phyloP scores from a whole-genome alignment of 139 green algal genomes.

The Coccomyxa sp. region DNA sequence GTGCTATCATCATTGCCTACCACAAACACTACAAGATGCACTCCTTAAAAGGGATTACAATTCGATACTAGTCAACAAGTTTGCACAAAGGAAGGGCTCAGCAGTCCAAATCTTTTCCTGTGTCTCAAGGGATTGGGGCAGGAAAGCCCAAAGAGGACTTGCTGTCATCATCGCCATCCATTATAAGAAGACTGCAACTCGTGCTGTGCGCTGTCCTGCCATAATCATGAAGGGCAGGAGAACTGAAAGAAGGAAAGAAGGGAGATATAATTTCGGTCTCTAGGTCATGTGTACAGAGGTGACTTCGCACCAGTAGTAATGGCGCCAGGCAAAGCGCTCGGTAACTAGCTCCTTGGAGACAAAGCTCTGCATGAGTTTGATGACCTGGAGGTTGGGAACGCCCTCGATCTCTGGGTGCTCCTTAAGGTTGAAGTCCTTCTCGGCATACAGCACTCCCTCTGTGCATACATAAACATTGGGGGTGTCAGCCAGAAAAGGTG shows the following conservation, averaged over 20 bases:
- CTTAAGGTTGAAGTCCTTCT: conserved; percentile 98
- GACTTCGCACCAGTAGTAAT: conserved; percentile 93
- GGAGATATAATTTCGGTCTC: no score
- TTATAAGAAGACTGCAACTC: not conserved
- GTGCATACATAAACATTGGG: conserved; percentile 13
- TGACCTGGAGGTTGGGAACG: conserved; percentile 95
- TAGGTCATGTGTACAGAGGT: not conserved
- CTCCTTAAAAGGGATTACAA: no score
- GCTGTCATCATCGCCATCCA: conserved; percentile 4
- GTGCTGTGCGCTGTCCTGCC: not conserved
- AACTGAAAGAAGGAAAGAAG: no score
- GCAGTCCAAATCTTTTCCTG: not conserved
- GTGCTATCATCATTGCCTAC: no score
- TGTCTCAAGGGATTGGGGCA: not conserved
- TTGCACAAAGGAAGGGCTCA: not conserved
- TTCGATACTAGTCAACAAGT: no score
- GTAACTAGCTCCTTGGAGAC: conserved; percentile 93
- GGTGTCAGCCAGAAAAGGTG: not conserved
- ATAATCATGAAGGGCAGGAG: not conserved
- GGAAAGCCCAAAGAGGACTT: not conserved
- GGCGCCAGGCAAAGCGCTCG: conserved; percentile 95
- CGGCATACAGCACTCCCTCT: conserved; percentile 97
- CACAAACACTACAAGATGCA: no score
- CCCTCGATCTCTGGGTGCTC: conserved; percentile 89
- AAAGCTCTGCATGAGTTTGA: conserved; percentile 98